phyloP scores from a whole-genome alignment of 306 rosid genomes.

The Sindora glabra region DNA sequence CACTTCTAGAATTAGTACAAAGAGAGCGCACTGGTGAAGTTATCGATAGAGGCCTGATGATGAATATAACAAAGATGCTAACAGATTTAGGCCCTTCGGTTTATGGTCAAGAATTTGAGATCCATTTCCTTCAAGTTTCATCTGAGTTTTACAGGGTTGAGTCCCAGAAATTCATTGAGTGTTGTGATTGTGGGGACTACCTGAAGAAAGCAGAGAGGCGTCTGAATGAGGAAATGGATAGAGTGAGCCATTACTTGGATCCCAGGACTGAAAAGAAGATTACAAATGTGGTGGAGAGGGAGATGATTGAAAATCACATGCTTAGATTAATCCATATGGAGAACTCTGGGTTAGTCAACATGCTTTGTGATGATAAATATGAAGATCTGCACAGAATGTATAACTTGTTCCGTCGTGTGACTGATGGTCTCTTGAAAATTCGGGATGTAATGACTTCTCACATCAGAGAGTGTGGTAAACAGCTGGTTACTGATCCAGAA shows the following conservation, averaged over 20 bases:
- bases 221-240: slow-evolving; percentile 84
- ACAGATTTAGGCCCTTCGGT: slow-evolving; percentile 88
- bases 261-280: slow-evolving; percentile 67
- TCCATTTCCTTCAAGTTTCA: slow-evolving; percentile 65
- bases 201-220: slow-evolving; percentile 88
- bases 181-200: slow-evolving; percentile 92
- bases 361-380: slow-evolving; percentile 81
- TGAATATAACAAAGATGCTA: slow-evolving; percentile 78
- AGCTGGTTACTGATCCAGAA: slow-evolving; percentile 87
- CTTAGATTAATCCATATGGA: slow-evolving; percentile 84
- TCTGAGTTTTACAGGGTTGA: slow-evolving; percentile 80
- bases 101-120: slow-evolving; percentile 80
- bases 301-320: slow-evolving; percentile 94
- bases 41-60: slow-evolving; percentile 76
- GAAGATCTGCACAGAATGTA: slow-evolving; percentile 90
- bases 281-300: slow-evolving; percentile 76
- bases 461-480: slow-evolving; percentile 74
- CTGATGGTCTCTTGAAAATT: slow-evolving; percentile 56
- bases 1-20: slow-evolving; percentile 65
- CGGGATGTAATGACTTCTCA: slow-evolving; percentile 91
- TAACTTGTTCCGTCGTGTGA: slow-evolving; percentile 74
- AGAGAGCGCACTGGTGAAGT: slow-evolving; percentile 84
- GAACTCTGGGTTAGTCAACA: slow-evolving; percentile 80
- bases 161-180: slow-evolving; percentile 74
- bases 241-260: slow-evolving; percentile 90